A percentile compares a stretch with the other conserved stretches of the same genome.
phyloP scores from a whole-genome alignment of 352 stramenopile species.

The Stramenopiles sp. region DNA sequence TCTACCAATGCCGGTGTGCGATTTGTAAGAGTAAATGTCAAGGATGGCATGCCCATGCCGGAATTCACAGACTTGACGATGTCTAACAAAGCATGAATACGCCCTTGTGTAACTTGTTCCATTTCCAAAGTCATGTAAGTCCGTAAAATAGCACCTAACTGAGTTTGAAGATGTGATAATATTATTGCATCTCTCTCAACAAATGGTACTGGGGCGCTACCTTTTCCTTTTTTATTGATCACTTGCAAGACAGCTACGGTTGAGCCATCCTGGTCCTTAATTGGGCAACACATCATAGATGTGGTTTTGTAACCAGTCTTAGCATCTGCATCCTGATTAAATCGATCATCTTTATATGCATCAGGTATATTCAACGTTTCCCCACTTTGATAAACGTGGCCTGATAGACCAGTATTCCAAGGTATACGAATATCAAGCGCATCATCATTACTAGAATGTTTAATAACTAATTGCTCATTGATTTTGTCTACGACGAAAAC shows the following conservation, averaged over 20 bases:
- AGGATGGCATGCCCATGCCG: slow-evolving; percentile 57
- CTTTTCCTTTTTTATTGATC: not conserved
- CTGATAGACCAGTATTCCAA: slow-evolving; percentile 16
- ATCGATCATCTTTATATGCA: slow-evolving; percentile 20
- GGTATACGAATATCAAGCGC: slow-evolving; percentile 16
- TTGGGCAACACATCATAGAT: slow-evolving; percentile 67
- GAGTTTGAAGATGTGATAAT: not conserved
- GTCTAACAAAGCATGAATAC: slow-evolving; percentile 28
- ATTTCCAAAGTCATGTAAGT: not conserved
- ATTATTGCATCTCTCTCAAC: not conserved
- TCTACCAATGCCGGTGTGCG: slow-evolving; percentile 57
- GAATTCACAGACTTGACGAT: slow-evolving; percentile 70
- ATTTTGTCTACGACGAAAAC: slow-evolving; percentile 25
- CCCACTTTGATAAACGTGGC: slow-evolving; percentile 14
- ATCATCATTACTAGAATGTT: slow-evolving; percentile 9
- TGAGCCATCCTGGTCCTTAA: slow-evolving; percentile 20
- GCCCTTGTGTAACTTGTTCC: not conserved
- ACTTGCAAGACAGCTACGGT: not conserved
- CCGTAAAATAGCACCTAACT: not conserved
- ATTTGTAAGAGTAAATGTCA: slow-evolving; percentile 71
- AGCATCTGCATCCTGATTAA: slow-evolving; percentile 13
- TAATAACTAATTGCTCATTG: not conserved
- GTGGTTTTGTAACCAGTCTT: slow-evolving; percentile 63
- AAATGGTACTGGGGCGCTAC: not conserved
- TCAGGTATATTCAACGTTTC: slow-evolving; percentile 18